Evolutionary conservation across 331 rosid genomes (phyloP), one percentile per base, ranked within the genome.

Genomic region (Dryas integrifolia): DNA sequence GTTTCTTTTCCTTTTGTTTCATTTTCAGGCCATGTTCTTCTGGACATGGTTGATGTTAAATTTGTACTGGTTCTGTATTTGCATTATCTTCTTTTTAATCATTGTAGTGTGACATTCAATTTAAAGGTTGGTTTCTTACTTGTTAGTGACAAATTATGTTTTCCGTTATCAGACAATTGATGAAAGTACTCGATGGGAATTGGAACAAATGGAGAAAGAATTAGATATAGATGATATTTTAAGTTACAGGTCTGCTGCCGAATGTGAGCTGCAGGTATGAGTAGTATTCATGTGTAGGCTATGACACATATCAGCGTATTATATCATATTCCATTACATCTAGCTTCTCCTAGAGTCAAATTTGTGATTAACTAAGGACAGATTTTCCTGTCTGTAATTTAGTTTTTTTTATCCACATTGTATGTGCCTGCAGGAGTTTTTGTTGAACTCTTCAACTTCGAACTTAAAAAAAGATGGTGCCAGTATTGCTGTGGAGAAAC

Each of bases 151-250:
- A 55, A 47, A 15, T 44, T 50, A 44, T 46, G n/a, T 9, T 62
- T 39, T 53, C 77, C 57, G 67, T 79, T 79, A 50, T 79, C 86
- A 94, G 98, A 82, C 82, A 75, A 85, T 94, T 79, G 95, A 89
- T 72, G 91, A 76, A 43, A 82, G 78, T 65, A 80, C 86, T 81
- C 90, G 86, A 64, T 73, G 8, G 71, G 88, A 91, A 70, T 86
- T 89, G 86, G 98, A 94, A 87, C 83, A 67, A 75, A 85, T 94
- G 96, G 98, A 94, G 89, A 94, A 84, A 78, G 97, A 85, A 79
- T 85, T 91, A 18, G 97, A 89, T 76, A 70, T 94, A 46, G 97
- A 89, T 75, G 96, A 91, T 84, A 94, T 94, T 75, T 77, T 91
- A 79, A 82, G 86, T 79, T 94, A 89, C 81, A 80, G 98, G 69